Base-by-base conservation (phyloP, 352 stramenopile genomes). In the Phytophthora macrochlamydospora region DNA sequence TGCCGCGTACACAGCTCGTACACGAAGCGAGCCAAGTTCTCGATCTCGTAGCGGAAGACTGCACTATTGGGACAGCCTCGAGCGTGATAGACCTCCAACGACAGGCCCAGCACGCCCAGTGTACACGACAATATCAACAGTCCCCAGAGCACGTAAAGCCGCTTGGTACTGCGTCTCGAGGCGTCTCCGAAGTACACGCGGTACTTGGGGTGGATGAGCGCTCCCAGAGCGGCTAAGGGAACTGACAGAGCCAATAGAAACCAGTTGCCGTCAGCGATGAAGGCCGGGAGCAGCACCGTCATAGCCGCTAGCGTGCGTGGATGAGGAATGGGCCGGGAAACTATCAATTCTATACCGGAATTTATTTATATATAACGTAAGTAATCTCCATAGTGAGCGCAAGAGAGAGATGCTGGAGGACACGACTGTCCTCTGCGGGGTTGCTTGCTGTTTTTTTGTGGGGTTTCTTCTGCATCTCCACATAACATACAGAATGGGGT, bases 41-140 rank as follows among this genome's bases (percentile, higher is more conserved):
- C 80, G 57, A 87, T 92, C 59, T 93, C 85, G 51, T 75, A 68
- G 67, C 89, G 85, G 58, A 93, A 93, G 4, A 90, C 49, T 18
- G 44, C 53, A 43, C 79, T 91, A 54, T 92, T 92, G 12, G 85
- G 81, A 42, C 85, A 93, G 7, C 70, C 81, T 35, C 64, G 60
- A 3, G 61, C 44, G 70, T 93, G 81, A 71, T 93, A 93, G 30
- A 76, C 52, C 60, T 93, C 85, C 29, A 93, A 65, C 4, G 64
- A 62, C 18, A 24, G 29, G 13, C 83, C 83, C 1, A 89, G 8
- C 2, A 91, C 73, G 3, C 59, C 30, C 7, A 84, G 59, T 33
- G 79, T 44, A 6, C 71, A 43, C 2, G 67, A 59, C 31, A 71
- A 13, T 0, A 79, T 32, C 4, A 93, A 51, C 6, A 91, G 54